Conservation (phyloP, 352 stramenopile species). For the Aphanomyces euteiches region DNA sequence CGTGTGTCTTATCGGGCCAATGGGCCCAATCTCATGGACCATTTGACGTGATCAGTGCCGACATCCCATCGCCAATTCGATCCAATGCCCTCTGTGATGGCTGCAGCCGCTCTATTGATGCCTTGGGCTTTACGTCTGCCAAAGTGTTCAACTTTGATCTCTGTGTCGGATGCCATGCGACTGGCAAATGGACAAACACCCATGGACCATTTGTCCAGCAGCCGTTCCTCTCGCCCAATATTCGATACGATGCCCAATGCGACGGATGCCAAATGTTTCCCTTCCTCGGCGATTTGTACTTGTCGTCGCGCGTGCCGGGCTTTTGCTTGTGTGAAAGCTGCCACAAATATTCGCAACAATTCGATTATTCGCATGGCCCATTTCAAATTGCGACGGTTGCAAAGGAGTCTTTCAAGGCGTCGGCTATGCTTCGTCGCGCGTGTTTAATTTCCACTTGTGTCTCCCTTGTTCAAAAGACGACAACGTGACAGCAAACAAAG, state of each 20-base stretch:
- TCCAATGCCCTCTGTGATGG: not conserved
- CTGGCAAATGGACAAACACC: not conserved
- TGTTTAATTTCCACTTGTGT: constrained; percentile 12
- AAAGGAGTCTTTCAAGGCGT: not conserved
- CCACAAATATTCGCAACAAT: not conserved
- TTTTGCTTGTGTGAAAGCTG: constrained; percentile 2
- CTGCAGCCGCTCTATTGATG: not conserved
- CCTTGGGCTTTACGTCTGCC: not conserved
- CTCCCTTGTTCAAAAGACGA: not conserved
- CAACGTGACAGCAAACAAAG: not conserved
- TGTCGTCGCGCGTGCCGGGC: not conserved
- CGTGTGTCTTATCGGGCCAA: not conserved
- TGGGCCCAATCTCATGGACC: not conserved
- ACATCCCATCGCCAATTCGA: not conserved
- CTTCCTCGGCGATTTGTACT: not conserved
- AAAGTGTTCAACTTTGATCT: constrained; percentile 4
- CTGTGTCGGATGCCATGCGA: not conserved
- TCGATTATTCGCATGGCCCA: not conserved
- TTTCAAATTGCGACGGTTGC: constrained; percentile 1
- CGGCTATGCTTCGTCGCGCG: not conserved
- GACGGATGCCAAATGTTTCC: constrained; percentile 16
- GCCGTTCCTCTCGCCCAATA: not conserved
- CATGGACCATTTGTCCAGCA: constrained; percentile 1
- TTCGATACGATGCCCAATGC: constrained; percentile 5
- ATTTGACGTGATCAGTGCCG: not conserved